These are phyloP conservation scores for Aspergillus baeticus DNA, from an alignment of 495 filamentous ascomycete genomes.

Conservation along the genomic window DNA sequence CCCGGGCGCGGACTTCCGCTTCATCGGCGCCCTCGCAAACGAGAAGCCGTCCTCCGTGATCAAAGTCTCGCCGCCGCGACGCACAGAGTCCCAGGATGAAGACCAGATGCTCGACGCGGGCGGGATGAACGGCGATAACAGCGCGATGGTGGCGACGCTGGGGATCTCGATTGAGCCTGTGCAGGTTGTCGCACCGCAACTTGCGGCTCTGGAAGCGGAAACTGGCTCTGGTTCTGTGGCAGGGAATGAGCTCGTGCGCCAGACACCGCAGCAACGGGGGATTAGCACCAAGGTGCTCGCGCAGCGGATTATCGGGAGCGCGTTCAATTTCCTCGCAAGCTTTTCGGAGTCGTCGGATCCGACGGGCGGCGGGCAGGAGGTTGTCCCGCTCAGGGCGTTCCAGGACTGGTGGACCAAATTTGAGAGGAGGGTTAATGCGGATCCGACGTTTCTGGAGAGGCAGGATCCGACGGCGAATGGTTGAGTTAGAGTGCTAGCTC, in stretches of 20 bases:
- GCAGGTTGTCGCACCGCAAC: conserved; percentile 63
- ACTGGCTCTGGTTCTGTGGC: conserved; percentile 1
- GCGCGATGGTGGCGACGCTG: conserved; percentile 59
- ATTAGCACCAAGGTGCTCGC: conserved; percentile 73
- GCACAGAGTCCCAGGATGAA: conserved; percentile 33
- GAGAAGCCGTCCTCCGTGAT: conserved; percentile 92
- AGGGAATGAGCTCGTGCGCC: conserved; percentile 33
- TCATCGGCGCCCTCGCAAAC: conserved; percentile 83
- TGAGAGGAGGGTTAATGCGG: conserved; percentile 78
- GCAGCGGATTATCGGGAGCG: conserved; percentile 90
- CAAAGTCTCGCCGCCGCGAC: conserved; percentile 48
- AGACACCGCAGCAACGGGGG: conserved; percentile 32
- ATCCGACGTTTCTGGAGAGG: conserved; percentile 88
- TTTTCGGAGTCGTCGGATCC: conserved; percentile 59
- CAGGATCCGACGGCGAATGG: conserved; percentile 49
- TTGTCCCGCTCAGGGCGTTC: conserved; percentile 87
- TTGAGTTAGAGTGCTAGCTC: no score
- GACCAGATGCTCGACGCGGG: conserved; percentile 43
- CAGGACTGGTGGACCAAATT: conserved; percentile 98
- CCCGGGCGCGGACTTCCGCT: conserved; percentile 61
- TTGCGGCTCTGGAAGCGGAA: conserved; percentile 56
- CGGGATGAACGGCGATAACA: conserved; percentile 5
- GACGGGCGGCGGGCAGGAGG: conserved; percentile 60
- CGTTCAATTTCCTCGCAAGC: conserved; percentile 94
- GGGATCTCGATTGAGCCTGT: conserved; percentile 83